Evolutionary conservation across 139 green algal species (phyloP).

Genomic region (Closterium sp.): DNA sequence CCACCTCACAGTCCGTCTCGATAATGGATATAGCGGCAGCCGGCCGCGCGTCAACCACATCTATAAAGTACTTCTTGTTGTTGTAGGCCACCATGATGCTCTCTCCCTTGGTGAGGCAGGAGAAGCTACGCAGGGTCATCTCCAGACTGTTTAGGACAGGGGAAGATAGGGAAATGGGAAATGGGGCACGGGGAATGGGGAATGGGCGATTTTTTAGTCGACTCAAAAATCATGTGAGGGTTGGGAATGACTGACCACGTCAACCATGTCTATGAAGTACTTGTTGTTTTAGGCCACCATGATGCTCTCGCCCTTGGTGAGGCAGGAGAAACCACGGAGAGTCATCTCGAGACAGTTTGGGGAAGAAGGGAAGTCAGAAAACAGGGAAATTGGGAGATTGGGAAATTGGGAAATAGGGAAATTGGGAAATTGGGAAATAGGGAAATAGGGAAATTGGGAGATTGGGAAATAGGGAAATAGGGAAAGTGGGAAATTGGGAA

Average conservation of each 20-base stretch:
- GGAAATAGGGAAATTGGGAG: too few relatives aligned
- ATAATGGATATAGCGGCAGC: constrained; percentile 88
- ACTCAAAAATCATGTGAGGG: too few relatives aligned
- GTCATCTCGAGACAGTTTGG: constrained; percentile 92
- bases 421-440: too few relatives aligned
- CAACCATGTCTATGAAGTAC: constrained; percentile 88
- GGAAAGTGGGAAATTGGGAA: too few relatives aligned
- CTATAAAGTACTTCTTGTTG: constrained; percentile 90
- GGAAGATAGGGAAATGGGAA: neutral
- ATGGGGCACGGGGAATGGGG: too few relatives aligned
- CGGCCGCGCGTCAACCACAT: constrained; percentile 81
- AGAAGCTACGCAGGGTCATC: constrained; percentile 82
- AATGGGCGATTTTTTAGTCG: neutral
- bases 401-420: too few relatives aligned
- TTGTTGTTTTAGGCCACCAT: constrained; percentile 94
- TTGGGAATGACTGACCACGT: too few relatives aligned
- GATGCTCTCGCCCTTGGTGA: constrained; percentile 76
- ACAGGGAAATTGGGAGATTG: too few relatives aligned
- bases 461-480: too few relatives aligned
- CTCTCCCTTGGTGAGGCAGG: constrained; percentile 75
- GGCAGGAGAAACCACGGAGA: constrained; percentile 79
- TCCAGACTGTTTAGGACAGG: constrained; percentile 67
- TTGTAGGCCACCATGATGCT: constrained; percentile 95
- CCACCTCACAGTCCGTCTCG: constrained; percentile 86
- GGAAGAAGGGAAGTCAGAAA: too few relatives aligned